These are phyloP conservation scores for Lagenidium sp. DNA, from an alignment of 352 stramenopile genomes.

Conservation along the genomic window DNA sequence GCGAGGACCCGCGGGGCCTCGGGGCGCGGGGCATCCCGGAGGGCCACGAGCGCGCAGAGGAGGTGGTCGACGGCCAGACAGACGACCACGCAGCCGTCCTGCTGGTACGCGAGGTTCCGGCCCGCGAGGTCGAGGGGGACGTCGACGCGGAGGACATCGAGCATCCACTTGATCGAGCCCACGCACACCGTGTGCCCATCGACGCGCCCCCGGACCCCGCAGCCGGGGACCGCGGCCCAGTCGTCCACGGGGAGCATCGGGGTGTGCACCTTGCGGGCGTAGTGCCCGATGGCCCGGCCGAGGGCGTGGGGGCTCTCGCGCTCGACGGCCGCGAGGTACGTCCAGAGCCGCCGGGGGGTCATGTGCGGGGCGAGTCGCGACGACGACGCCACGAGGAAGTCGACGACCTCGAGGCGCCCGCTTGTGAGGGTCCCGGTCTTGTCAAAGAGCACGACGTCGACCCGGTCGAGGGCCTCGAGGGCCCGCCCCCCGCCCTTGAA, in stretches of 20 bases:
- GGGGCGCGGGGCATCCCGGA: slow-evolving; percentile 36
- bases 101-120: slow-evolving; percentile 35
- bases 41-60: slow-evolving; percentile 39
- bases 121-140: slow-evolving; percentile 30
- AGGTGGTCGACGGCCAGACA: slow-evolving; percentile 43
- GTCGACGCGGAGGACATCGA: slow-evolving; percentile 32
- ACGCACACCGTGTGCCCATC: slow-evolving; percentile 21
- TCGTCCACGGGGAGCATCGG: slow-evolving; percentile 13
- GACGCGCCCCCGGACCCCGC: slow-evolving; percentile 40
- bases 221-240: slow-evolving; percentile 50
- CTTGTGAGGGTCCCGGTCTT: slow-evolving; percentile 75
- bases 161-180: slow-evolving; percentile 68
- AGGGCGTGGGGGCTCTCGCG: slow-evolving; percentile 59
- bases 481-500: slow-evolving; percentile 72
- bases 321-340: slow-evolving; percentile 37
- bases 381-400: slow-evolving; percentile 14
- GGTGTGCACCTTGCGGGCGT: slow-evolving; percentile 24
- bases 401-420: slow-evolving; percentile 37
- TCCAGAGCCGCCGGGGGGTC: slow-evolving; percentile 18
- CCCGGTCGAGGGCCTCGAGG: slow-evolving; percentile 53
- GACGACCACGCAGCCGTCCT: slow-evolving; percentile 45
- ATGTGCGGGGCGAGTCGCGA: neutral
- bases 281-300: slow-evolving; percentile 35
- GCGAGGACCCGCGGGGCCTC: slow-evolving; percentile 49
- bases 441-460: slow-evolving; percentile 74